Conservation (phyloP, 2,329 filamentous ascomycete genomes). For the Fusarium fujikuroi region DNA sequence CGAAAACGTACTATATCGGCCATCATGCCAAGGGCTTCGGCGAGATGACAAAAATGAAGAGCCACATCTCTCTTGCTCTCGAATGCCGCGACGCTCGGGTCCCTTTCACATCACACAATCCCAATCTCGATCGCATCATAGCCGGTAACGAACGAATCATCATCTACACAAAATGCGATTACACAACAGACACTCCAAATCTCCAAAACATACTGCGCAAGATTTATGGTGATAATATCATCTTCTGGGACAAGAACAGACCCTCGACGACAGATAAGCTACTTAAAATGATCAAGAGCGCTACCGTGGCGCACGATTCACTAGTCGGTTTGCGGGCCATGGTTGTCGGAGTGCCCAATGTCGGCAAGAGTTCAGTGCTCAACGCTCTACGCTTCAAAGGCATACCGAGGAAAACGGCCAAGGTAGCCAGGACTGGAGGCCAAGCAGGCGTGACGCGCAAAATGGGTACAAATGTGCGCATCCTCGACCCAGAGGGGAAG, state of each 20-base stretch:
- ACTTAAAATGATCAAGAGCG: slow-evolving; percentile 51
- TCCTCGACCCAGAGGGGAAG: slow-evolving; percentile 61
- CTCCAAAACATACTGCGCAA: slow-evolving; percentile 46
- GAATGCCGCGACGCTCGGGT: slow-evolving; percentile 96
- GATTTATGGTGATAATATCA: slow-evolving; percentile 48
- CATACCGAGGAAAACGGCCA: slow-evolving; percentile 58
- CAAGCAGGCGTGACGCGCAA: slow-evolving; percentile 92
- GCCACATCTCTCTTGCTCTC: slow-evolving; percentile 85
- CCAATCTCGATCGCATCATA: slow-evolving; percentile 83
- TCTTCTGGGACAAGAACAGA: slow-evolving; percentile 59
- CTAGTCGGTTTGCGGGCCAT: slow-evolving; percentile 87
- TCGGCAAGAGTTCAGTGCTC: slow-evolving; percentile 94
- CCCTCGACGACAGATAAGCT: slow-evolving; percentile 51
- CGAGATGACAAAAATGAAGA: slow-evolving; percentile 83
- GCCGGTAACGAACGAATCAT: slow-evolving; percentile 79
- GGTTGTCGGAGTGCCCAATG: slow-evolving; percentile 97
- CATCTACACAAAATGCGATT: slow-evolving; percentile 91
- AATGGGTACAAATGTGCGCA: slow-evolving; percentile 83
- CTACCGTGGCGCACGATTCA: slow-evolving; percentile 55
- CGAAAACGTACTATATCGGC: slow-evolving; percentile 92
- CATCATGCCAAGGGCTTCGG: slow-evolving; percentile 84
- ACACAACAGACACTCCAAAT: slow-evolving; percentile 60
- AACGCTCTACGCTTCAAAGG: slow-evolving; percentile 82
- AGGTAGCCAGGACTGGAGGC: slow-evolving; percentile 83
- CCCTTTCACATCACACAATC: slow-evolving; percentile 89